These are phyloP conservation scores for Calonectria pseudoturangicola DNA, from an alignment of 2,329 filamentous ascomycete species.

Conservation along the genomic window DNA sequence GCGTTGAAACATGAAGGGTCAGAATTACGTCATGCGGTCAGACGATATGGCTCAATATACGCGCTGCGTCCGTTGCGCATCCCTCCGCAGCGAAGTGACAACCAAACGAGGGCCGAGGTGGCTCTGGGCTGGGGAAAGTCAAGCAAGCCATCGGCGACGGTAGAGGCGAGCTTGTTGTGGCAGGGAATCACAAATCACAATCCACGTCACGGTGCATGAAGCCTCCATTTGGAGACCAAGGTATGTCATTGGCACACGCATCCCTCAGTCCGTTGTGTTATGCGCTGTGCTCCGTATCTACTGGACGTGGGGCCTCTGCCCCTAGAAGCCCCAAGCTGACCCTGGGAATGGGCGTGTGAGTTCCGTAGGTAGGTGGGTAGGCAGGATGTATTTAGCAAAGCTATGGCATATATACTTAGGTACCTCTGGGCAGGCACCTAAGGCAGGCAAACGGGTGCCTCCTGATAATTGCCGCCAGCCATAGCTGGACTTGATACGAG, in stretches of 20 bases:
- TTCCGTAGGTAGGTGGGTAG: not conserved
- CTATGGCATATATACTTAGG: not conserved
- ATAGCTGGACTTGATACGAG: slow-evolving; percentile 20
- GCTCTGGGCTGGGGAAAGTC: not conserved
- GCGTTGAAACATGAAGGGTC: slow-evolving; percentile 1
- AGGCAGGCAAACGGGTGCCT: slow-evolving; percentile 14
- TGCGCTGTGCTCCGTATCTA: slow-evolving; percentile 2
- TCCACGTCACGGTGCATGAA: slow-evolving; percentile 47
- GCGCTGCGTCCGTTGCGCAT: not conserved
- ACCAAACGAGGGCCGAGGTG: not conserved
- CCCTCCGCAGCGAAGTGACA: slow-evolving; percentile 1
- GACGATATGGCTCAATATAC: no score
- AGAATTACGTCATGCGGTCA: not conserved
- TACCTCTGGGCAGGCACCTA: slow-evolving; percentile 3
- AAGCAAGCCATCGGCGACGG: not conserved
- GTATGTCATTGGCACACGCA: slow-evolving; percentile 12
- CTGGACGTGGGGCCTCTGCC: slow-evolving; percentile 1
- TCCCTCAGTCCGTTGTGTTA: slow-evolving; percentile 4
- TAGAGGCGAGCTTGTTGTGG: slow-evolving; percentile 15
- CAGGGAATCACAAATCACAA: slow-evolving; percentile 18
- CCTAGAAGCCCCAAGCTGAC: not conserved
- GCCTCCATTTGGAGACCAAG: slow-evolving; percentile 3
- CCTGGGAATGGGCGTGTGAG: slow-evolving; percentile 2
- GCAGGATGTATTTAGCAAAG: not conserved
- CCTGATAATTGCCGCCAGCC: not conserved